Conservation (phyloP, 2,329 filamentous ascomycete genomes). For the Neoscytalidium dimidiatum region DNA sequence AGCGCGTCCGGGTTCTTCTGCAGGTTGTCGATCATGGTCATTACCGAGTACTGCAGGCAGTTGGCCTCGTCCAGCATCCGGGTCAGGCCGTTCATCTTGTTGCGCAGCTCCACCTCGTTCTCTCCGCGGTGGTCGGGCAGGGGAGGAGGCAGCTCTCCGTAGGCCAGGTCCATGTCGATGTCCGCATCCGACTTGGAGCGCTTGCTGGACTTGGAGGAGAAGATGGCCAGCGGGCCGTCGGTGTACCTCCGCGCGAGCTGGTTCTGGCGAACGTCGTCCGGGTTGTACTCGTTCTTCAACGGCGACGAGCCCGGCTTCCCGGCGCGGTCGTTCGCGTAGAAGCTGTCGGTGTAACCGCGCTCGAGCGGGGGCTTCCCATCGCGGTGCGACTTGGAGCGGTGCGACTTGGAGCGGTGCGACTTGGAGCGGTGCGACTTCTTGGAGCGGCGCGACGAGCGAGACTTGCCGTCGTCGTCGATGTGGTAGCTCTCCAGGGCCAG, state of each 20-base stretch:
- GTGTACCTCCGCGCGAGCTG: slow-evolving; percentile 48
- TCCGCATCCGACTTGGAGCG: slow-evolving; percentile 47
- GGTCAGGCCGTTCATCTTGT: slow-evolving; percentile 74
- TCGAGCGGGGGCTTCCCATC: slow-evolving; percentile 39
- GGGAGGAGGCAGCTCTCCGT: slow-evolving; percentile 78
- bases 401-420: slow-evolving; percentile 35
- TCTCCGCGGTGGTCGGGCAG: slow-evolving; percentile 44
- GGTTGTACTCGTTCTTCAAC: slow-evolving; percentile 29
- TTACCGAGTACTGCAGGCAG: slow-evolving; percentile 82
- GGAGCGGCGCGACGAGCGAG: slow-evolving; percentile 27
- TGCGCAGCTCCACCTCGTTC: slow-evolving; percentile 62
- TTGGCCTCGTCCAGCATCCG: slow-evolving; percentile 80
- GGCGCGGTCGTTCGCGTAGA: slow-evolving; percentile 42
- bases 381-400: slow-evolving; percentile 33
- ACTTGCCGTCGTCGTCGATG: slow-evolving; percentile 40
- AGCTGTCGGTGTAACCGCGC: slow-evolving; percentile 49
- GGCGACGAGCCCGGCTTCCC: slow-evolving; percentile 14
- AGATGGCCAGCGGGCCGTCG: slow-evolving; percentile 29
- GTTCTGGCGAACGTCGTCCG: slow-evolving; percentile 28
- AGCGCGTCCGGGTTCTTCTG: slow-evolving; percentile 87
- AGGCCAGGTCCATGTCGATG: slow-evolving; percentile 90
- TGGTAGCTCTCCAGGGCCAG: slow-evolving; percentile 56
- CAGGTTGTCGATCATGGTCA: slow-evolving; percentile 76
- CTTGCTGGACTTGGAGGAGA: slow-evolving; percentile 12
- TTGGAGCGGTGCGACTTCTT: slow-evolving; percentile 23